Base-by-base conservation (phyloP, 257 asterid genomes). In the Euphrasia confusa region DNA sequence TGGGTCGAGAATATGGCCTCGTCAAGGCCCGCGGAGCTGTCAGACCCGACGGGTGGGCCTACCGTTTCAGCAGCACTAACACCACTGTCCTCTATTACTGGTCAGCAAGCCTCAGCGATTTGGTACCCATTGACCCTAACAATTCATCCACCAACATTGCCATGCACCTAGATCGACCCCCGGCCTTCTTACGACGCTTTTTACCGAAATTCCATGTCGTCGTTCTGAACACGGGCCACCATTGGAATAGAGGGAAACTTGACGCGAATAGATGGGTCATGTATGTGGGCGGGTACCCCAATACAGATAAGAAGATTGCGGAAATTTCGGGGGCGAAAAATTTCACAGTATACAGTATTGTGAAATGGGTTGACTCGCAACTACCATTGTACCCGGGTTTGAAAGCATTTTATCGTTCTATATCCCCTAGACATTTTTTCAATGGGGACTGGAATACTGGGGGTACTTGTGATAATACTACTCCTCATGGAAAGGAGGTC, bases 371-470 rank as follows among this genome's bases (percentile, higher is more conserved):
- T 56, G 74, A 84, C 59, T 75, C 88, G 0, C 89, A 88, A 70
- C 86, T 91, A 33, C 88, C 88, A 0, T 78, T 72, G 45, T 71
- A 70, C 73, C 98, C 96, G 0, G 85, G 85, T 59, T 61, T 88
- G 68, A 88, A 74, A 72, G 92, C 81, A 28, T 91, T 91, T 62
- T 75, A 73, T 21, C 82, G 96, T 28, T 66, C 95, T 24, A 72
- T 88, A 66, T 88, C 98, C 0, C 98, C 98, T 4, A 75, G 98
- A 49, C 98, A 91, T 78, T 91, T 85, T 71, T 84, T 86, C 69
- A 88, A 91, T 3, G 98, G 98, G 74, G 98, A 91, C 75, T 91
- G 98, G 98, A 82, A 88, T 59, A 84, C 94, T 2, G 96, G 98
- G 35, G 98, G 98, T 14, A 85, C 94, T 24, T 90, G 98, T 61